Evolutionary conservation across 75 land plant species (phyloP).

Genomic region (Selaginella tamariscina): DNA sequence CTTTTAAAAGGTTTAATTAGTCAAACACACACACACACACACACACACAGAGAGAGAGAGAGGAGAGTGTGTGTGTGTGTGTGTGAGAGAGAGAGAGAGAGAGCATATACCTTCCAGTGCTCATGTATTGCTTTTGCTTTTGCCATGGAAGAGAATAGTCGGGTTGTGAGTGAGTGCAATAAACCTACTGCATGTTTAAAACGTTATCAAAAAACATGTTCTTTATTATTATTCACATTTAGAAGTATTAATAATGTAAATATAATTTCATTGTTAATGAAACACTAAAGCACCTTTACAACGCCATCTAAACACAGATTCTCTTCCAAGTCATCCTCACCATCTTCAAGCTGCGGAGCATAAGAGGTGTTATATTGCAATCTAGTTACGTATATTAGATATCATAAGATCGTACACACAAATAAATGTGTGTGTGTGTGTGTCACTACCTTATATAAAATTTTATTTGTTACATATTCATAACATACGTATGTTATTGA

Average conservation of each 20-base stretch:
- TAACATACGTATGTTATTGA: too few relatives aligned
- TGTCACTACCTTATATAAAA: too few relatives aligned
- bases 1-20: slow-evolving; percentile 20
- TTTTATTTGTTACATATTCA: too few relatives aligned
- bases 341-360: slow-evolving; percentile 37
- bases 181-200: slow-evolving; percentile 46
- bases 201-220: not conserved
- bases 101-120: slow-evolving; percentile 77
- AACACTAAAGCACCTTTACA: slow-evolving; percentile 48
- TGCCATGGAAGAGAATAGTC: slow-evolving; percentile 99
- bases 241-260: not conserved
- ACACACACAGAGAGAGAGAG: too few relatives aligned
- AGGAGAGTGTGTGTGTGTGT: too few relatives aligned
- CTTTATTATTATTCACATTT: not conserved
- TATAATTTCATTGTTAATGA: not conserved
- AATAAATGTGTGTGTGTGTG: too few relatives aligned
- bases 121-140: slow-evolving; percentile 73
- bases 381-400: too few relatives aligned
- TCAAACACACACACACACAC: too few relatives aligned
- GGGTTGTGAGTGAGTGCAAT: slow-evolving; percentile 82
- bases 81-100: not conserved
- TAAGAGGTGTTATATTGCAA: too few relatives aligned
- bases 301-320: slow-evolving; percentile 67
- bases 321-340: slow-evolving; percentile 45
- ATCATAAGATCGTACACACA: too few relatives aligned